Evolutionary conservation across 257 asterid species (phyloP).

Genomic region (Gynochthodes officinalis): DNA sequence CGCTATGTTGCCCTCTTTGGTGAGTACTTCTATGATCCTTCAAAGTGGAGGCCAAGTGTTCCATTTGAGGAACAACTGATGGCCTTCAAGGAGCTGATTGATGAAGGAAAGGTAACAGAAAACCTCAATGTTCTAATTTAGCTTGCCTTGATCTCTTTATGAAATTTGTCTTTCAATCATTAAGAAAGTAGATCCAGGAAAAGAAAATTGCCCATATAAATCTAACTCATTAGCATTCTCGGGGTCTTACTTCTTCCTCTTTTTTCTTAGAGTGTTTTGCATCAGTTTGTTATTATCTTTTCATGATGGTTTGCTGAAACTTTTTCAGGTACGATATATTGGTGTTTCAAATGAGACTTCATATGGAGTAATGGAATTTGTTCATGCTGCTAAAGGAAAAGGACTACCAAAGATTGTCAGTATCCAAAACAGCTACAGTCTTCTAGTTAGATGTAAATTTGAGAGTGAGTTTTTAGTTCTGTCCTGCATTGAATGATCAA

Average conservation of each 20-base stretch:
- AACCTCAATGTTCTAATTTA: neutral
- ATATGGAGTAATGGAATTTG: constrained; percentile 91
- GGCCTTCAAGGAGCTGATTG: constrained; percentile 77
- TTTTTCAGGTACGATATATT: constrained; percentile 74
- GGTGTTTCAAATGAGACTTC: constrained; percentile 97
- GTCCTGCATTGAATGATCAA: neutral
- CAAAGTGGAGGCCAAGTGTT: constrained; percentile 80
- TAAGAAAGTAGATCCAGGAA: neutral
- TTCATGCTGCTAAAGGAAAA: constrained; percentile 79
- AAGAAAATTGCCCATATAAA: neutral
- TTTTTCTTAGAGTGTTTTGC: neutral
- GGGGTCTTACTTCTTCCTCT: neutral
- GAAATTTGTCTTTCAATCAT: neutral
- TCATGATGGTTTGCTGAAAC: neutral
- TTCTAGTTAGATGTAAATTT: constrained; percentile 74
- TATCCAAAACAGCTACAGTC: constrained; percentile 80
- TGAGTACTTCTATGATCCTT: constrained; percentile 59
- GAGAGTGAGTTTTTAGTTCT: constrained; percentile 53
- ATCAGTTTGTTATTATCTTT: neutral
- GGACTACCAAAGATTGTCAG: constrained; percentile 93
- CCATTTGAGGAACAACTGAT: constrained; percentile 76
- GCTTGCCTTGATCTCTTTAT: neutral
- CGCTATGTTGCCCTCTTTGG: constrained; percentile 85
- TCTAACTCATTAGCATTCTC: neutral
- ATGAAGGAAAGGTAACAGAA: constrained; percentile 73